A percentile compares a stretch with the other conserved stretches of the same genome.
phyloP scores from a whole-genome alignment of 768 basidiomycete genomes.

The Naganishia vishniacii region DNA sequence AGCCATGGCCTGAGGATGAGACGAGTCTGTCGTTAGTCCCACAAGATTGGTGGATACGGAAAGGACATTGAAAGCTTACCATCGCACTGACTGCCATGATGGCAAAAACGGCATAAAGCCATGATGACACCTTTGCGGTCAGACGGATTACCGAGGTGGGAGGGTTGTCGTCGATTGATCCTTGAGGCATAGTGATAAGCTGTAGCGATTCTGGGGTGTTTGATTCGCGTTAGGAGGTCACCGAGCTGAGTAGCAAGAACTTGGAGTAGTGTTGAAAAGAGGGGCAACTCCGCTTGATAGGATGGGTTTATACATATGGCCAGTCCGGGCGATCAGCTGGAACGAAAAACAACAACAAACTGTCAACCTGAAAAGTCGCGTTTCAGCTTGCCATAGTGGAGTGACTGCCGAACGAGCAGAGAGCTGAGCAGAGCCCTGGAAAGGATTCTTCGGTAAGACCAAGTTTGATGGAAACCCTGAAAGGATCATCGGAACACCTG shows the following conservation, averaged over 20 bases:
- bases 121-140: slow-evolving; percentile 2
- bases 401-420: background rate
- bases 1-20: slow-evolving; percentile 13
- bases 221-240: too few species aligned
- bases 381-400: background rate
- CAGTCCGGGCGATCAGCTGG: too few species aligned
- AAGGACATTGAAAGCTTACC: background rate
- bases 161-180: background rate
- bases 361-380: background rate
- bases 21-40: too few species aligned
- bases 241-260: too few species aligned
- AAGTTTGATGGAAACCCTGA: too few species aligned
- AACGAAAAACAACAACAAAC: background rate
- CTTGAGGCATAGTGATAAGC: slow-evolving; percentile 1
- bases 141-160: background rate
- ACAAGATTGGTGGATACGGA: too few species aligned
- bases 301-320: too few species aligned
- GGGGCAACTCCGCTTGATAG: too few species aligned
- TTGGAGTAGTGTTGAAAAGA: too few species aligned
- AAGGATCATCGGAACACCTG: too few species aligned
- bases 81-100: slow-evolving; percentile 8
- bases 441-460: too few species aligned
- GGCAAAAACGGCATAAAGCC: slow-evolving; percentile 8
- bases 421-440: background rate
- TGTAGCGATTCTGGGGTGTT: too few species aligned